Base-by-base conservation (phyloP, 306 rosid species). In the Styphnolobium japonicum region DNA sequence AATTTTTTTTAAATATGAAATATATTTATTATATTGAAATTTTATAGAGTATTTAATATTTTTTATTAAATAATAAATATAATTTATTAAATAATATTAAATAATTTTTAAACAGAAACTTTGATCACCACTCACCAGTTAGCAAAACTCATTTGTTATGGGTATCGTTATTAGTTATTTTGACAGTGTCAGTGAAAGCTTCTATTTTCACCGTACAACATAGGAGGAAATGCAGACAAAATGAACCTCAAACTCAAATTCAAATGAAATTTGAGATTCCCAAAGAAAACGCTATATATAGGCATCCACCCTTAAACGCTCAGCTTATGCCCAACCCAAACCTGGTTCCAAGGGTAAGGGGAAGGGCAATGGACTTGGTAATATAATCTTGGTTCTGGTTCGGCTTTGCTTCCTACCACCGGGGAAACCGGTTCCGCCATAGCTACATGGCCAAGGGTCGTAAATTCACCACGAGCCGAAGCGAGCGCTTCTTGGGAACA, bases 391-490 rank as follows among this genome's bases (percentile, higher is more conserved):
- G 4, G 7, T 21, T n/a, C 31, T 45, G 71, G 6, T 7, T 43
- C 11, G 31, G 78, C 75, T 60, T 73, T 19, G 2, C 45, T 34
- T n/a, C 55, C 10, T 62, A 25, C 55, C 67, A 25, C 85, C 86
- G 80, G 76, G 43, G 3, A 53, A 11, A 48, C 70, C 58, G 25
- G 27, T 71, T 79, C 82, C 82, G 76, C 78, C 25, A 58, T 49
- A 73, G 82, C 25, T 58, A n/a, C 6, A 95, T 95, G 99, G 94
- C 94, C 12, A 93, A 96, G 69, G 97, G 97, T 58, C 94, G 96
- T 21, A 96, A 86, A 86, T 88, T 91, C 86, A 80, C 86, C 3
- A 21, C 71, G 3, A 81, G 84, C 76, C 88, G 91, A 25, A 94
- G 86, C 88, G 98, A 94, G 0, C 87, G 97, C 12, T 77, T 84